A percentile compares a stretch with the other conserved stretches of the same genome.
phyloP scores from a whole-genome alignment of 1,284 basidiomycete species.

The Irpex sp. region DNA sequence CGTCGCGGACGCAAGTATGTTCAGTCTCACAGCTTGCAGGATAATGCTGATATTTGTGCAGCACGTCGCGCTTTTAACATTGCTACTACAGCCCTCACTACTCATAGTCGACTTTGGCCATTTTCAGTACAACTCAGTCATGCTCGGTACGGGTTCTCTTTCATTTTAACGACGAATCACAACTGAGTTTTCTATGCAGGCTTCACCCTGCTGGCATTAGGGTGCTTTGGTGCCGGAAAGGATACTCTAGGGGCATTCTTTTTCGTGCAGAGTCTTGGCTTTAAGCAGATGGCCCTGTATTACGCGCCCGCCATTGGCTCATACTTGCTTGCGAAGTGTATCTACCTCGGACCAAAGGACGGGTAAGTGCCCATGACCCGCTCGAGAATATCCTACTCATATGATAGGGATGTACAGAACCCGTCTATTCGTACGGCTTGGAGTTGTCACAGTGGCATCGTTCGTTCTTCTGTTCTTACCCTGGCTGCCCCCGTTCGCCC shows the following conservation, averaged over 20 bases:
- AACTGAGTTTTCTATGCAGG: conserved; percentile 34
- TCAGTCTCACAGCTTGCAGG: neutral
- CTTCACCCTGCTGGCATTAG: conserved; percentile 67
- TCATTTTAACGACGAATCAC: conserved; percentile 1
- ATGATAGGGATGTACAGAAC: conserved; percentile 29
- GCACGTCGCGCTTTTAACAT: conserved; percentile 69
- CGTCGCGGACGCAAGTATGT: conserved; percentile 67
- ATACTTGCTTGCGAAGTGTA: conserved; percentile 81
- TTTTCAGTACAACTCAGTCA: conserved; percentile 91
- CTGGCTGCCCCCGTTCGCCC: conserved; percentile 63
- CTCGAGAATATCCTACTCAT: neutral
- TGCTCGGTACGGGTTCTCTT: conserved; percentile 60
- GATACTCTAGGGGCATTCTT: conserved; percentile 78
- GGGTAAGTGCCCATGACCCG: conserved; percentile 50
- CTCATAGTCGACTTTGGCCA: conserved; percentile 89
- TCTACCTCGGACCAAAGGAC: conserved; percentile 58
- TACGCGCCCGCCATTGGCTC: conserved; percentile 88
- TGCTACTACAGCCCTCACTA: conserved; percentile 82
- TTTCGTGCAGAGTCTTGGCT: conserved; percentile 81
- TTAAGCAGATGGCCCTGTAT: conserved; percentile 96
- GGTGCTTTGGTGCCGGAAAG: conserved; percentile 62
- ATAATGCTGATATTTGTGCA: conserved; percentile 25
- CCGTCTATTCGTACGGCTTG: conserved; percentile 69
- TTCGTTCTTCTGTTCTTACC: conserved; percentile 74
- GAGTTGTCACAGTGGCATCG: conserved; percentile 49